phyloP scores from a whole-genome alignment of 495 filamentous ascomycete species.

The Apiosordaria backusii region DNA sequence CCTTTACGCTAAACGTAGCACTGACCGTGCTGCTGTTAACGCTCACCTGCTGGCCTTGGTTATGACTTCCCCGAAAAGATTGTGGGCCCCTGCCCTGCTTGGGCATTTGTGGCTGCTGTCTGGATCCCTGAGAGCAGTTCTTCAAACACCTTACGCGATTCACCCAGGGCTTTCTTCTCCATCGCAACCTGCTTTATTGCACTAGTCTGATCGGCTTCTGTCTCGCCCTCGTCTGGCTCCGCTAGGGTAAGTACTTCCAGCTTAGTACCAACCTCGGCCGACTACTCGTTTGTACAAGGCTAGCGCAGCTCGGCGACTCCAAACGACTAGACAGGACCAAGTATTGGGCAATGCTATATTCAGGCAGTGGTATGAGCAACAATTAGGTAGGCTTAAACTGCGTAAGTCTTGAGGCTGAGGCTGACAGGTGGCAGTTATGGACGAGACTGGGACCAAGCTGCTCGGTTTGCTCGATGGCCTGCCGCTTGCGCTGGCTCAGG shows the following conservation, averaged over 20 bases:
- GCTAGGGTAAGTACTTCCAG: conserved; percentile 31
- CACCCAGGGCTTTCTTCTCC: conserved; percentile 27
- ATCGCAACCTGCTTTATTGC: conserved; percentile 33
- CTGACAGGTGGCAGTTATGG: no score
- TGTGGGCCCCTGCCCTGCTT: conserved; percentile 9
- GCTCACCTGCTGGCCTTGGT: conserved; percentile 14
- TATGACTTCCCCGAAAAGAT: conserved; percentile 14
- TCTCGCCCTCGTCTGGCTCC: conserved; percentile 24
- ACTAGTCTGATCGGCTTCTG: conserved; percentile 28
- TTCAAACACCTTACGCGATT: conserved; percentile 32
- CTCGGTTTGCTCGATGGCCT: no score
- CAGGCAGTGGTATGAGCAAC: no score
- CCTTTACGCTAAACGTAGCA: conserved; percentile 15
- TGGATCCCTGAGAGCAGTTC: conserved; percentile 32
- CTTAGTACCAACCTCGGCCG: conserved; percentile 29
- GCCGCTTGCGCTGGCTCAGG: no score
- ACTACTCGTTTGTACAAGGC: conserved; percentile 27
- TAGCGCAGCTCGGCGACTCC: no score
- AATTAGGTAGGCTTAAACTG: no score
- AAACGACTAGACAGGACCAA: no score
- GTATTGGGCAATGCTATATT: no score
- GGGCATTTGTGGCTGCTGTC: conserved; percentile 30
- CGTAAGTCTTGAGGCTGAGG: no score
- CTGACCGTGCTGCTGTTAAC: conserved; percentile 13
- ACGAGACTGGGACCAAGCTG: no score